phyloP scores from a whole-genome alignment of 2,329 filamentous ascomycete genomes.

The Ophiostoma australiae region DNA sequence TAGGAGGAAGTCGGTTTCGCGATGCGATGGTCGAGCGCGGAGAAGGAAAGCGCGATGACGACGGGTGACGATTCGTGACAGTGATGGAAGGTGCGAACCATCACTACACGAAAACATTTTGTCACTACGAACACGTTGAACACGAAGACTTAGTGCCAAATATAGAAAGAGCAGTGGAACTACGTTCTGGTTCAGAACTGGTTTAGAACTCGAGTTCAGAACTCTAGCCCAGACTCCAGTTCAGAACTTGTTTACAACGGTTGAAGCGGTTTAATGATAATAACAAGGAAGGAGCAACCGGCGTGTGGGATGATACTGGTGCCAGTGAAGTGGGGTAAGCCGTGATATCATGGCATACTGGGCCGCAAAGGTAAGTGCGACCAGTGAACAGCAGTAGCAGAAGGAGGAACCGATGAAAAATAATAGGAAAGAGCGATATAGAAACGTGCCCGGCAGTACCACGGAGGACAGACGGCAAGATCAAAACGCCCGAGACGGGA shows the following conservation, averaged over 20 bases:
- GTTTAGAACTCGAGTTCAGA: neutral
- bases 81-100: neutral
- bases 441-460: neutral
- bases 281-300: slow-evolving; percentile 3
- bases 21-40: neutral
- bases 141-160: neutral
- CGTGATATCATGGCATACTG: neutral
- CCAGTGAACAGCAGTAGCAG: neutral
- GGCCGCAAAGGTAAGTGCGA: too few species aligned
- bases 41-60: neutral
- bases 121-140: neutral
- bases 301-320: neutral
- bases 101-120: neutral
- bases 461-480: neutral
- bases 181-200: neutral
- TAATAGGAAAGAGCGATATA: neutral
- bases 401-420: neutral
- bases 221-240: neutral
- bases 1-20: neutral
- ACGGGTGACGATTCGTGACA: neutral
- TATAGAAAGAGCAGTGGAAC: neutral
- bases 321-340: neutral
- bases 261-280: neutral
- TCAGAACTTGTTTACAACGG: neutral
- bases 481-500: neutral